Conservation (phyloP, 306 rosid species). For the Cucurbita maxima region DNA sequence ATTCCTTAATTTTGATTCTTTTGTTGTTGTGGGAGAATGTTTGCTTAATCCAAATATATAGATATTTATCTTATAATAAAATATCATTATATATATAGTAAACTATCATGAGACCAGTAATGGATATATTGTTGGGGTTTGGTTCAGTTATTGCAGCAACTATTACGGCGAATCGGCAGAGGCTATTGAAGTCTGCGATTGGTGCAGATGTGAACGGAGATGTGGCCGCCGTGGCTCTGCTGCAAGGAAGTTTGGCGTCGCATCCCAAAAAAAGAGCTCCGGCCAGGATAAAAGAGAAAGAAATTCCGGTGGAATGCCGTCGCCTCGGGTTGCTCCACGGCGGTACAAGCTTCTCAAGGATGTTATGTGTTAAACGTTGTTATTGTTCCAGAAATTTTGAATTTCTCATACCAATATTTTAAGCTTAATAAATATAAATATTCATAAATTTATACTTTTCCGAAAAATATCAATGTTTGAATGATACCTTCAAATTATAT, state of each 20-base stretch:
- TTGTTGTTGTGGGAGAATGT: no score
- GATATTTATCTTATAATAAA: no score
- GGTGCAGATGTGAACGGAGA: constrained; percentile 64
- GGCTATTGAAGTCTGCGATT: constrained; percentile 53
- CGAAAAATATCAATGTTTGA: no score
- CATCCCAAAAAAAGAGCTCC: constrained; percentile 14
- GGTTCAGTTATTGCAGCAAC: constrained; percentile 64
- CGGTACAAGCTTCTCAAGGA: constrained; percentile 99
- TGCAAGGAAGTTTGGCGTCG: constrained; percentile 21
- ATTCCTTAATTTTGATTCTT: neutral
- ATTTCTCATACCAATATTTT: no score
- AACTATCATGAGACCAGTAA: no score
- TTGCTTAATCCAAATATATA: no score
- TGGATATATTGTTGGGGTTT: neutral
- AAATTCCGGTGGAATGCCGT: constrained; percentile 31
- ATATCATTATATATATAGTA: no score
- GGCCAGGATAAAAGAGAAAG: constrained; percentile 33
- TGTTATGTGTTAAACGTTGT: constrained; percentile 47
- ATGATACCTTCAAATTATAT: no score
- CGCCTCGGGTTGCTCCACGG: constrained; percentile 71
- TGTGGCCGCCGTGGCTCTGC: constrained; percentile 11
- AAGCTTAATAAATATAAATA: no score
- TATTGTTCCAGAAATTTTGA: no score
- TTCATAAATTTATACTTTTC: no score
- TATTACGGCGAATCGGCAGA: constrained; percentile 41